Evolutionary conservation across 2,329 filamentous ascomycete genomes (phyloP), one percentile per base, ranked within the genome.

Genomic region (Mollisiaceae sp.): DNA sequence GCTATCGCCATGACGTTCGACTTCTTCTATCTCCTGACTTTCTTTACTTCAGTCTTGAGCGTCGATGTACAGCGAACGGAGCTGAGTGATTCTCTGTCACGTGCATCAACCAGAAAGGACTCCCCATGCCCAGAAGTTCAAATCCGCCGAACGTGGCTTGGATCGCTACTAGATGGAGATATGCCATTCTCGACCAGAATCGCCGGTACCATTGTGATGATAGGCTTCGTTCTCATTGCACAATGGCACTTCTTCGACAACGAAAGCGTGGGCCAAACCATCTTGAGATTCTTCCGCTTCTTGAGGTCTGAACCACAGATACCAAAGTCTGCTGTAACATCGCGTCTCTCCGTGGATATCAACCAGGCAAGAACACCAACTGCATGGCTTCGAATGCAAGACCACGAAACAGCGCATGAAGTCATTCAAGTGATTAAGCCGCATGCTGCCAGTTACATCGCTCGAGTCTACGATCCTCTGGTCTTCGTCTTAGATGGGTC

Each of bases 181-280:
- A 79, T 88, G 5, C 86, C 89, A 8, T 79, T 91, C 67, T 91
- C 89, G 45, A 93, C 91, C 1, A 84, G 91, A 36, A 87, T 93
- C 70, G 91, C 91, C 2, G 91, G 91, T 0, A 91, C 90, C 0
- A 83, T 89, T 14, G 88, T 93, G 36, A 89, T 92, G 76, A 79
- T 92, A 24, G 88, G 87, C 1, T 91, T 93, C 69, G 85, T 94
- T 8, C 74, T 93, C 18, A 86, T 89, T 52, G 86, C 91, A 0
- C 91, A 94, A 70, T 91, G 89, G 83, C 91, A 94, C 73, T 93
- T 93, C 70, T 90, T 91, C 68, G 88, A 89, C 55, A 83, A 84
- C 57, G 83, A 84, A 61, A 83, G 82, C 57, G 71, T 83, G 22
- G 63, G 77, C 24, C 77, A 76, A 60, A 75, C 77, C 38, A 38